Base-by-base conservation (phyloP, 2,329 filamentous ascomycete genomes). In the Aureobasidium lini region DNA sequence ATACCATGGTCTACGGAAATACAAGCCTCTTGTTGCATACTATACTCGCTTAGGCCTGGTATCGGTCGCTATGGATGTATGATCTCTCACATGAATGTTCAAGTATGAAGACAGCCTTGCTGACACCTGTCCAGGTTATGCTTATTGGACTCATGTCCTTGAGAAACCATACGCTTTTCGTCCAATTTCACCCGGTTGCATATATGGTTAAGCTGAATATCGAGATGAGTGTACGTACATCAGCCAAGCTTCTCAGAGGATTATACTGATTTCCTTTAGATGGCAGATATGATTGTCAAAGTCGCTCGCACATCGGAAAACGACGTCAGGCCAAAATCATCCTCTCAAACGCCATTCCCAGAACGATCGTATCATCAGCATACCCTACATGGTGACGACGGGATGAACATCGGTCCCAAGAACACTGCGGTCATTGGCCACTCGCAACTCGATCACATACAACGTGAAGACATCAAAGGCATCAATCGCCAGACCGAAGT, bases 121-220 rank as follows among this genome's bases (percentile, higher is more conserved):
- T 58, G 15, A 58, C 31, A 10, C 8, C 13, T 16, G 18, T 18
- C 9, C 8, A 58, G 54, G 13, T 58, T 16, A 59, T 59, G 56
- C 56, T 59, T n/a, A 59, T 59, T n/a, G 56, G 34, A 6, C 56
- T 59, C 16, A 59, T 59, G 56, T 59, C 56, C 7, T 37, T 59
- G 16, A 47, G 18, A 6, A 59, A 59, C 29, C 44, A 50, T n/a
- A 39, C 10, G 1, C 36, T 59, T 18, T 81, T 79, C 65, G 71
- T 79, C 32, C 77, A 79, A 64, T 77, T 79, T 63, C 76, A 79
- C 59, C 79, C 79, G 0, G 47, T 59, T 43, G 56, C 44, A 7
- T 80, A 77, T 63, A 68, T 78, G 18, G 68, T 77, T 61, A 80
- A 80, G 62, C 70, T 80, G 39, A 74, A 78, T 63, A 79, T 81